Conservation (phyloP, 2,329 filamentous ascomycete species). For the Furcasterigmium sp. region DNA sequence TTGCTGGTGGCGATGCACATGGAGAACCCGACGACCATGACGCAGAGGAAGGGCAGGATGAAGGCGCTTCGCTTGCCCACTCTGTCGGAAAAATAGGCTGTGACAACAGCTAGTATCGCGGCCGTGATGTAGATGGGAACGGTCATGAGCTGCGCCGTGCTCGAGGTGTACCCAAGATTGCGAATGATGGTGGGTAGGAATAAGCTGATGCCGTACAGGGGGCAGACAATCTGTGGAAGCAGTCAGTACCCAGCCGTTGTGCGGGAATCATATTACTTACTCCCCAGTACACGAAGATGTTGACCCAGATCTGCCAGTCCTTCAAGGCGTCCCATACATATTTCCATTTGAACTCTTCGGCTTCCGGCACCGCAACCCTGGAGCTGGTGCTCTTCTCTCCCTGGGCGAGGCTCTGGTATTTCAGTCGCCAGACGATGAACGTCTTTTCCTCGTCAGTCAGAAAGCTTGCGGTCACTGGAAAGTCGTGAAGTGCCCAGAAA, state of each 20-base stretch:
- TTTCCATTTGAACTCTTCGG: conserved; percentile 69
- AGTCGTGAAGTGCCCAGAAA: conserved; percentile 74
- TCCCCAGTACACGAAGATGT: conserved; percentile 59
- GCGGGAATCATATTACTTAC: conserved; percentile 34
- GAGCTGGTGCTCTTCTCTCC: not conserved
- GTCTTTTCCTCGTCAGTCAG: conserved; percentile 65
- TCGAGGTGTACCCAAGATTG: conserved; percentile 50
- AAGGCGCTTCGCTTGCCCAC: conserved; percentile 49
- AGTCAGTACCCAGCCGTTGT: not conserved
- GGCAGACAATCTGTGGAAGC: conserved; percentile 38
- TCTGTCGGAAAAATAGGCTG: conserved; percentile 51
- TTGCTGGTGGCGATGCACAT: conserved; percentile 56
- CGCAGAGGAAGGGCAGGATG: conserved; percentile 44
- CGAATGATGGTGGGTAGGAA: conserved; percentile 62
- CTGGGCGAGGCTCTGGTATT: conserved; percentile 48
- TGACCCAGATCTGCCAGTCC: conserved; percentile 74
- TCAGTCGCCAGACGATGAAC: conserved; percentile 66
- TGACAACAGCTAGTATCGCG: conserved; percentile 49
- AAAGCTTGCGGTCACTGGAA: conserved; percentile 73
- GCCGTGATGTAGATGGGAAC: conserved; percentile 57
- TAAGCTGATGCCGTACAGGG: conserved; percentile 51
- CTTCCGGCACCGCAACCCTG: conserved; percentile 45
- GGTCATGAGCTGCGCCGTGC: conserved; percentile 61
- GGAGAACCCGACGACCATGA: conserved; percentile 53
- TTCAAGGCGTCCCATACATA: conserved; percentile 69